These are phyloP conservation scores for Scortechinia acanthostroma DNA, from an alignment of 2,329 filamentous ascomycete genomes.

Conservation along the genomic window DNA sequence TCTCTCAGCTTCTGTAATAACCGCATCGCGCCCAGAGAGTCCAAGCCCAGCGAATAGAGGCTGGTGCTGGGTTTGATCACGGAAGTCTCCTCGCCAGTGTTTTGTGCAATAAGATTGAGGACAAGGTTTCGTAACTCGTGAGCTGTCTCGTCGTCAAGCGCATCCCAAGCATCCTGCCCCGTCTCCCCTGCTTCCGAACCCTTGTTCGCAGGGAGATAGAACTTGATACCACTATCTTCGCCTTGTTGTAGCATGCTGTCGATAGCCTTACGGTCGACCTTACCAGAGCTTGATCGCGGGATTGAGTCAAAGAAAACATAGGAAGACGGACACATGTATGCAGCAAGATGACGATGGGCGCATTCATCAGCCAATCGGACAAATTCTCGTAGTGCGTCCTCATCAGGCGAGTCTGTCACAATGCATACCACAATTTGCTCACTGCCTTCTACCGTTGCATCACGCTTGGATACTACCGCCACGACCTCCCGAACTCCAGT, in stretches of 20 bases:
- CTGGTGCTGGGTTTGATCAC: slow-evolving; percentile 5
- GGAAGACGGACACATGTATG: slow-evolving; percentile 52
- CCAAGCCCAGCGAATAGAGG: slow-evolving; percentile 14
- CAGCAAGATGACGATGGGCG: slow-evolving; percentile 46
- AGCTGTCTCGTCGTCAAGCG: slow-evolving; percentile 5
- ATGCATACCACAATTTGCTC: slow-evolving; percentile 34
- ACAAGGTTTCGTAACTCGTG: not conserved
- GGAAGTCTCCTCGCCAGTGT: slow-evolving; percentile 2
- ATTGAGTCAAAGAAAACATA: slow-evolving; percentile 38
- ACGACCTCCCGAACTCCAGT: slow-evolving; percentile 8
- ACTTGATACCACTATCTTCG: not conserved
- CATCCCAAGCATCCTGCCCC: slow-evolving; percentile 2
- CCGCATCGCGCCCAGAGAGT: slow-evolving; percentile 22
- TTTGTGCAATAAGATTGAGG: not conserved
- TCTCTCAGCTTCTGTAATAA: slow-evolving; percentile 18
- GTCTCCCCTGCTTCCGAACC: not conserved
- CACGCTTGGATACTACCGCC: slow-evolving; percentile 6
- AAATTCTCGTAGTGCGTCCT: slow-evolving; percentile 13
- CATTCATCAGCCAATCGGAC: slow-evolving; percentile 18
- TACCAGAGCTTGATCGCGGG: slow-evolving; percentile 52
- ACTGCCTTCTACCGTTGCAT: slow-evolving; percentile 7
- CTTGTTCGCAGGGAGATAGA: no score
- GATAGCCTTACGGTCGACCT: slow-evolving; percentile 40
- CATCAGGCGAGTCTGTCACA: slow-evolving; percentile 41
- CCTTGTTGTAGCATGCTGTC: not conserved